Base-by-base conservation (phyloP, 257 asterid genomes). In the Solanum tarijense region DNA sequence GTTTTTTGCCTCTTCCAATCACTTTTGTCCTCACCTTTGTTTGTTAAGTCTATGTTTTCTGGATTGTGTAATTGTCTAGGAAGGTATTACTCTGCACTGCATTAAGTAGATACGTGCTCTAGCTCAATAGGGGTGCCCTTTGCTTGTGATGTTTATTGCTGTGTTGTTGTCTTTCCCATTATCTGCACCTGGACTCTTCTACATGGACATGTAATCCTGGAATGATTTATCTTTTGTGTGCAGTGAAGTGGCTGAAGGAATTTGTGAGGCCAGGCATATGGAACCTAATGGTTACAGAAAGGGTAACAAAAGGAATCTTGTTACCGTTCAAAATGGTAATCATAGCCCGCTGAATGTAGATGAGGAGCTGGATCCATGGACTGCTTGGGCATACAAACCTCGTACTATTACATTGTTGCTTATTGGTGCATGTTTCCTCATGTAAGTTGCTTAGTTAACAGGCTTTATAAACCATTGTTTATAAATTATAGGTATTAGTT, bases 351-450 rank as follows among this genome's bases (percentile, higher is more conserved):
- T 92, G 60, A 89, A 86, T 88, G 60, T 92, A 55, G 96, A 93
- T 83, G 98, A 93, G 72, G 98, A 93, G 90, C 93, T 93, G 90
- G 99, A 97, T 89, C 99, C 99, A 23, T 97, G 99, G 99, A 97
- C 98, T n/a, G 98, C 99, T 86, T 97, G 99, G 99, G 99, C 98
- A 34, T 97, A 96, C 93, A 94, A 90, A 92, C 99, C 99, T 88
- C 98, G 92, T 68, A 97, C 99, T 7, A 89, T 96, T 87, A 95
- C 99, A 41, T 90, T 93, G 87, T 90, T 97, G 84, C 93, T 97
- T 66, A 88, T 97, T 89, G 99, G 99, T 88, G 98, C 99, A 89
- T 94, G 98, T 92, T 92, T 97, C 89, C 98, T 97, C 86, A 95
- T 97, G 99, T 97, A 90, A 95, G 99, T 91, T 74, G 36, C 81